Percentiles rank a stretch among this genome's conserved stretches.
Evolutionary conservation across 805 yeast species (phyloP).

Genomic region (Cyberlindnera veronae): DNA sequence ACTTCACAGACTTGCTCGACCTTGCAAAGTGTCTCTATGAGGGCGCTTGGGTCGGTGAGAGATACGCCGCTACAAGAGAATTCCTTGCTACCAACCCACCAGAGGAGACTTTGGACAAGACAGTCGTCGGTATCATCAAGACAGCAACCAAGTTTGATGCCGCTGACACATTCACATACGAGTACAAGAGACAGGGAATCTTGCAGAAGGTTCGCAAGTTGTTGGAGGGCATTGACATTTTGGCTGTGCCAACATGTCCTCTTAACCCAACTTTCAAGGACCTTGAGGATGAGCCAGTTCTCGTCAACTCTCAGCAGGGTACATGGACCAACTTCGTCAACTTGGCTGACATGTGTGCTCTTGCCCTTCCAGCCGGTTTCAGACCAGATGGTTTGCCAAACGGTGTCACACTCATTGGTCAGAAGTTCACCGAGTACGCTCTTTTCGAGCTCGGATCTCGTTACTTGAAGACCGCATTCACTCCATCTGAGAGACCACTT

Average conservation of each 20-base stretch:
- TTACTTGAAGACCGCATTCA: conserved; percentile 49
- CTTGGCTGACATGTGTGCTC: conserved; percentile 87
- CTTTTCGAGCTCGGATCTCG: conserved; percentile 77
- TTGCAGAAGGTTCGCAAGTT: conserved; percentile 57
- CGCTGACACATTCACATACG: conserved; percentile 78
- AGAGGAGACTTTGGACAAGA: conserved; percentile 70
- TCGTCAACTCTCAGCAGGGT: conserved; percentile 87
- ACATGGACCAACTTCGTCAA: conserved; percentile 98
- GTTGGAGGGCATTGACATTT: conserved; percentile 62
- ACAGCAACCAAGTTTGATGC: conserved; percentile 80
- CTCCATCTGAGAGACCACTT: conserved; percentile 46
- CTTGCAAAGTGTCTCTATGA: conserved; percentile 88
- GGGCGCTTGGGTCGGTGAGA: conserved; percentile 99
- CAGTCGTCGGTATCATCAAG: conserved; percentile 69
- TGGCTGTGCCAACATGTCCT: conserved; percentile 93
- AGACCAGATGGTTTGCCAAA: conserved; percentile 83
- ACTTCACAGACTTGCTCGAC: conserved; percentile 72
- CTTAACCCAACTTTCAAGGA: conserved; percentile 79
- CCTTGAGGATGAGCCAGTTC: conserved; percentile 72
- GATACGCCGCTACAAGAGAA: conserved; percentile 79
- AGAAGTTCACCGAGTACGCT: conserved; percentile 85
- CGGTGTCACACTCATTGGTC: conserved; percentile 83
- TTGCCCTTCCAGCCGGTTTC: conserved; percentile 90
- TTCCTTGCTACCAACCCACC: conserved; percentile 73
- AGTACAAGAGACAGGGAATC: conserved; percentile 81